These are phyloP conservation scores for Arthrobotrys sinensis DNA, from an alignment of 2,329 filamentous ascomycete genomes.

Conservation along the genomic window DNA sequence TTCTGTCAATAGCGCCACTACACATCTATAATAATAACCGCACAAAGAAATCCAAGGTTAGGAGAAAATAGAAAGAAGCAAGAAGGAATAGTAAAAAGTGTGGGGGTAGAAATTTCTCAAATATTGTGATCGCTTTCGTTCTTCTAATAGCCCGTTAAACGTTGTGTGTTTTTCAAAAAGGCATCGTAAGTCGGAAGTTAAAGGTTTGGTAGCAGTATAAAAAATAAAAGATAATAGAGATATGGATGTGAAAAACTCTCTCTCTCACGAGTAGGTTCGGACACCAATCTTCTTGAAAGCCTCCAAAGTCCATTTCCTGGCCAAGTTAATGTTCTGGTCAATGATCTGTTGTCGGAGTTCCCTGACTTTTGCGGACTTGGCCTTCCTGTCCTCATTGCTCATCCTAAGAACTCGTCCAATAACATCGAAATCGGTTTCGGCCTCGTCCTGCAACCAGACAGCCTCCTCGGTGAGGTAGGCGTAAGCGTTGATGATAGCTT, in stretches of 20 bases:
- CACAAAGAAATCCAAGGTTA: constrained; percentile 21
- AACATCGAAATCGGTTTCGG: constrained; percentile 65
- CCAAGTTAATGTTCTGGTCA: constrained; percentile 83
- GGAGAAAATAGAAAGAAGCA: constrained; percentile 5
- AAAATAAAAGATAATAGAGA: not conserved
- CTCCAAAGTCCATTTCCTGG: constrained; percentile 78
- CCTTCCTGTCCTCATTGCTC: constrained; percentile 73
- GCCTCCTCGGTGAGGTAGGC: constrained; percentile 64
- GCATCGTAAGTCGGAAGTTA: constrained; percentile 61
- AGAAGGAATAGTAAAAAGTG: constrained; percentile 25
- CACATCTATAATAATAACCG: constrained; percentile 50
- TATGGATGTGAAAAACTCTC: not conserved
- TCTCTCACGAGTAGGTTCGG: constrained; percentile 31
- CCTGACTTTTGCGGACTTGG: constrained; percentile 82
- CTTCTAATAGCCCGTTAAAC: constrained; percentile 50
- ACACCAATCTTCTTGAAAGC: constrained; percentile 61
- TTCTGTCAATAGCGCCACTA: constrained; percentile 45
- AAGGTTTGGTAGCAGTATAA: constrained; percentile 1
- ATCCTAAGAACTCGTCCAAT: constrained; percentile 64
- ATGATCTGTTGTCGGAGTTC: constrained; percentile 79
- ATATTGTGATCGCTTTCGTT: constrained; percentile 47
- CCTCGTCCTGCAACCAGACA: constrained; percentile 64
- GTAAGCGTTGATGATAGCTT: constrained; percentile 64
- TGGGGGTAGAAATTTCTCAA: constrained; percentile 67
- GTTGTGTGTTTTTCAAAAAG: constrained; percentile 43